Conservation (phyloP, 2,329 filamentous ascomycete genomes). For the Xylaria polymorpha region DNA sequence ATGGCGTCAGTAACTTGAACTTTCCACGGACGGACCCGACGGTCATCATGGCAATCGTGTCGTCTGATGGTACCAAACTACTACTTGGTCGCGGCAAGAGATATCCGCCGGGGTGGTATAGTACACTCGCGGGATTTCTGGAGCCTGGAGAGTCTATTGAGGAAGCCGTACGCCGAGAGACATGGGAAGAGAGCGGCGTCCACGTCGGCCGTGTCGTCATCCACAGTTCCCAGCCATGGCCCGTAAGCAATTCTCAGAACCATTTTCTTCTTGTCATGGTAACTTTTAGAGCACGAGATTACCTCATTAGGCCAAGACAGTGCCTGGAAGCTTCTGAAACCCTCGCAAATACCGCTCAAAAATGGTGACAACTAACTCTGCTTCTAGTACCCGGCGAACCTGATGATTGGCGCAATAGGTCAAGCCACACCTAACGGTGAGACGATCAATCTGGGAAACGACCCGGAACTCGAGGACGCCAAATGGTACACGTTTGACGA, state of each 20-base stretch:
- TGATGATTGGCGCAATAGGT: conserved; percentile 90
- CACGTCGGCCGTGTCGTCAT: conserved; percentile 80
- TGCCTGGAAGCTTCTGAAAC: not conserved
- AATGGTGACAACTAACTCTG: not conserved
- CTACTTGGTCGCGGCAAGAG: conserved; percentile 87
- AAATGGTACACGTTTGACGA: conserved; percentile 89
- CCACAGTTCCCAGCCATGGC: conserved; percentile 88
- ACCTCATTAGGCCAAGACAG: not conserved
- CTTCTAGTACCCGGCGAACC: conserved; percentile 73
- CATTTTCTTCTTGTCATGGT: not conserved
- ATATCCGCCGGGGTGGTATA: conserved; percentile 88
- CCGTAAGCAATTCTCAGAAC: not conserved
- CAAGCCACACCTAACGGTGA: conserved; percentile 85
- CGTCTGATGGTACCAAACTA: conserved; percentile 78
- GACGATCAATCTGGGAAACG: conserved; percentile 83
- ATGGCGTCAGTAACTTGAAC: conserved; percentile 86
- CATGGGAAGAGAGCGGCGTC: conserved; percentile 88
- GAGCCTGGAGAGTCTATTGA: conserved; percentile 88
- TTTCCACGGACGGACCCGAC: conserved; percentile 95
- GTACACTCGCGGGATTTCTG: conserved; percentile 86
- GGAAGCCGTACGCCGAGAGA: conserved; percentile 83
- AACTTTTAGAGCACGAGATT: not conserved
- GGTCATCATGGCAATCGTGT: conserved; percentile 94
- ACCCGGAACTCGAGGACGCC: conserved; percentile 90
- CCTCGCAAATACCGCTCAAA: not conserved